Conservation (phyloP, 2,329 filamentous ascomycete species). For the Bipolaris oryzae region DNA sequence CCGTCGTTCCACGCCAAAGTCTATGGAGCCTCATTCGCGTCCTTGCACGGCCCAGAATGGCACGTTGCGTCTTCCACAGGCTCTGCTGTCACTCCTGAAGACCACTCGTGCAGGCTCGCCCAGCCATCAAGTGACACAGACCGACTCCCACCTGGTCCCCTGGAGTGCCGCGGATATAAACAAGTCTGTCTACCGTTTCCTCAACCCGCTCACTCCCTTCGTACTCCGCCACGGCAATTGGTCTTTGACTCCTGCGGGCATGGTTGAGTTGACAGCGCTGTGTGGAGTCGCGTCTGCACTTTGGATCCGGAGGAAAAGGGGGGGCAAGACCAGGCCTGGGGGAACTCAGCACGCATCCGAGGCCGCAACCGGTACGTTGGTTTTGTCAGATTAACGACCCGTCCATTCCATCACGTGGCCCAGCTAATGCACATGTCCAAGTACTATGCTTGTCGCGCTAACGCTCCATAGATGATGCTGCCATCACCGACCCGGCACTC, state of each 20-base stretch:
- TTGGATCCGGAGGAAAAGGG: slow-evolving; percentile 39
- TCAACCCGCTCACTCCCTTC: slow-evolving; percentile 33
- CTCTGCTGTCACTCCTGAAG: slow-evolving; percentile 43
- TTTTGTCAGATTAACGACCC: slow-evolving; percentile 15
- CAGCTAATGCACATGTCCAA: not conserved
- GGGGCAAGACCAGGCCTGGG: slow-evolving; percentile 22
- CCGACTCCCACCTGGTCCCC: slow-evolving; percentile 33
- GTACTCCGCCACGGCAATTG: slow-evolving; percentile 23
- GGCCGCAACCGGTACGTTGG: slow-evolving; percentile 33
- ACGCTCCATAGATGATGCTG: slow-evolving; percentile 48
- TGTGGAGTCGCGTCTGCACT: slow-evolving; percentile 47
- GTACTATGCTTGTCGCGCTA: slow-evolving; percentile 11
- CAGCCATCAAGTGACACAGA: slow-evolving; percentile 31
- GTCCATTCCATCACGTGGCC: slow-evolving; percentile 15
- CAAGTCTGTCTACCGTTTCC: slow-evolving; percentile 25
- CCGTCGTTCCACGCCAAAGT: slow-evolving; percentile 36
- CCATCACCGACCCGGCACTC: slow-evolving; percentile 74
- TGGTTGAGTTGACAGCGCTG: slow-evolving; percentile 46
- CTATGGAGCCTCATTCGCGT: slow-evolving; percentile 48
- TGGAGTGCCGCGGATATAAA: slow-evolving; percentile 38
- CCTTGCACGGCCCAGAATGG: slow-evolving; percentile 35
- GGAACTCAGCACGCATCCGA: slow-evolving; percentile 30
- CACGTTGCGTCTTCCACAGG: slow-evolving; percentile 47
- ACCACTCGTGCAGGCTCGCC: slow-evolving; percentile 32
- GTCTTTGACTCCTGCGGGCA: slow-evolving; percentile 42